Evolutionary conservation across 1,139 yeast species (phyloP), one percentile per base, ranked within the genome.

Genomic region (Suhomyces kunorum): DNA sequence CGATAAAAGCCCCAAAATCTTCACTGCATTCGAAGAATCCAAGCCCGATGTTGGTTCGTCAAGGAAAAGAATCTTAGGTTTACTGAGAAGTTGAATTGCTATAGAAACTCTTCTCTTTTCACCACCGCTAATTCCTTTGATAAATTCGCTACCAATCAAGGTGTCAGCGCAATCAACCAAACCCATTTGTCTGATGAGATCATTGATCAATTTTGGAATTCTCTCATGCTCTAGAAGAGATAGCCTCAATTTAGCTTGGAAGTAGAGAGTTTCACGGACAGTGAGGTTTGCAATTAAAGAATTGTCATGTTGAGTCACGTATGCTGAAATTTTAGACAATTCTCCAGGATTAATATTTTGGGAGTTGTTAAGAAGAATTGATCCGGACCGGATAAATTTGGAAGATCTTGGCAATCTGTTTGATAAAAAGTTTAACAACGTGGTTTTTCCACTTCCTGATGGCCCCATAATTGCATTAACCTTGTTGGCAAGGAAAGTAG

Each of bases 391-490:
- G 7, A 37, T 39, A 24, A 39, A 49, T 7, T 48, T 36, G 1
- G 50, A 42, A 3, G 44, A 37, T 13, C 47, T 32, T 26, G 50
- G 31, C 9, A 55, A 45, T 7, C 61, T 38, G 14, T 46, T 30
- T 2, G 62, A 54, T 23, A 58, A 35, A 30, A 45, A 49, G 32
- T 56, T 57, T 25, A 58, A 47, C 25, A 58, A 43, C 0, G 63
- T 56, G 1, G 62, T 56, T 31, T 58, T 58, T 1, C 63, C 63
- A 32, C 58, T 52, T 9, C 63, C 63, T 3, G 60, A 55, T 5
- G 63, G 63, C 1, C 63, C 63, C 63, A 58, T 57, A 19, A 58
- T 57, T 8, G 48, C 63, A 38, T 56, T 58, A 30, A 58, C 54
- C 3, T 51, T 45, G 27, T 49, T 49, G 12, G 57, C 47, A 3